These are phyloP conservation scores for Trichosporon sp. DNA, from an alignment of 1,284 basidiomycete species.

Conservation along the genomic window DNA sequence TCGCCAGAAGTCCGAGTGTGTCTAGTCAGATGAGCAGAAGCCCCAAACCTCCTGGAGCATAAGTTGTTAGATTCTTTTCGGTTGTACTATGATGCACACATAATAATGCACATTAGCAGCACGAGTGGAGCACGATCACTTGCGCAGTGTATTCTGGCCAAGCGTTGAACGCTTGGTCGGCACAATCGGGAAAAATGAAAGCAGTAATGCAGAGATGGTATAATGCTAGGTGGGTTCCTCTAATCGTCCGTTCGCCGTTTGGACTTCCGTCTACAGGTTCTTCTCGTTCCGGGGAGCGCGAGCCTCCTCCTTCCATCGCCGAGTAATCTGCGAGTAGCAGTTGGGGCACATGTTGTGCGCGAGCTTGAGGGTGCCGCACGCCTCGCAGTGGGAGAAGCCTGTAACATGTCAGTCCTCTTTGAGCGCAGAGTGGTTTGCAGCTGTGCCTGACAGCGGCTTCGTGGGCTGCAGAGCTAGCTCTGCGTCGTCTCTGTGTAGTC, in stretches of 20 bases:
- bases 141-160: too few species aligned
- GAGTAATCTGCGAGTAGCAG: slow-evolving; percentile 78
- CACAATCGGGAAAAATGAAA: slow-evolving; percentile 3
- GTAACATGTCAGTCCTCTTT: slow-evolving; percentile 14
- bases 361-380: slow-evolving; percentile 84
- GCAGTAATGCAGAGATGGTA: slow-evolving; percentile 20
- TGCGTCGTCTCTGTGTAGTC: too few species aligned
- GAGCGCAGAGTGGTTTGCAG: too few species aligned
- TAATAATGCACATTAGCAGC: not conserved
- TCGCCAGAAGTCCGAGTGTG: not conserved
- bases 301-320: slow-evolving; percentile 55
- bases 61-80: slow-evolving; percentile 12
- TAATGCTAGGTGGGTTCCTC: slow-evolving; percentile 26
- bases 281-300: slow-evolving; percentile 20
- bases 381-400: slow-evolving; percentile 92
- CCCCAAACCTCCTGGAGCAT: slow-evolving; percentile 10
- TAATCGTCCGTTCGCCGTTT: slow-evolving; percentile 31
- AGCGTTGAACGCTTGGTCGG: not conserved
- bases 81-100: slow-evolving; percentile 17
- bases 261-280: not conserved
- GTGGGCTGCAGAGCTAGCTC: too few species aligned
- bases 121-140: not conserved
- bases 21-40: slow-evolving; percentile 17
- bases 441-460: too few species aligned
- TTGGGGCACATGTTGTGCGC: slow-evolving; percentile 84